A percentile compares a stretch with the other conserved stretches of the same genome.
Evolutionary conservation across 2,329 filamentous ascomycete genomes (phyloP).

Genomic region (Tolypocladium tropicale): DNA sequence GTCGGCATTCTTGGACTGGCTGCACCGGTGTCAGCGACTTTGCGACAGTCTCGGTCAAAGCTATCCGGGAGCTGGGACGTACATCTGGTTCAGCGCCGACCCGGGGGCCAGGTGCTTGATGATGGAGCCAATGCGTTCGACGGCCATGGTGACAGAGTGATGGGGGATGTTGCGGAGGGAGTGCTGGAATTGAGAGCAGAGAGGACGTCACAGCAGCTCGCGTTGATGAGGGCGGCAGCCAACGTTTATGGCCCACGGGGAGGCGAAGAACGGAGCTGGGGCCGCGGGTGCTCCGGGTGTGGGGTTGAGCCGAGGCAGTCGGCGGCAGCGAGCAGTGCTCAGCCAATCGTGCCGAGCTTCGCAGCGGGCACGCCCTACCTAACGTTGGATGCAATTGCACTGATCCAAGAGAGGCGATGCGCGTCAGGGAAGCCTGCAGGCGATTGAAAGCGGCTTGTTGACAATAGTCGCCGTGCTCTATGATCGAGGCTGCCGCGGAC

Average conservation of each 20-base stretch:
- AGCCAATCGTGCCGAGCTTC: slow-evolving; percentile 1
- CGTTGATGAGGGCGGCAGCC: background rate
- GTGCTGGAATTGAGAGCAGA: background rate
- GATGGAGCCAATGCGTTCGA: slow-evolving; percentile 78
- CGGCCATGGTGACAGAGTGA: slow-evolving; percentile 49
- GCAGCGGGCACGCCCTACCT: background rate
- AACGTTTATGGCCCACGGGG: slow-evolving; percentile 4
- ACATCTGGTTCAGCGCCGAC: slow-evolving; percentile 68
- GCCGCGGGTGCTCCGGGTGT: slow-evolving; percentile 8
- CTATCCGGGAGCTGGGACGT: slow-evolving; percentile 25
- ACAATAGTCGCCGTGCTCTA: background rate
- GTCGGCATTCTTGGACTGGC: slow-evolving; percentile 85
- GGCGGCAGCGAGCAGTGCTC: slow-evolving; percentile 3
- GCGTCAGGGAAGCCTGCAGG: background rate
- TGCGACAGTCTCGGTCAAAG: background rate
- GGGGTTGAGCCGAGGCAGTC: slow-evolving; percentile 20
- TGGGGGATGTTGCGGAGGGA: background rate
- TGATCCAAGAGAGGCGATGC: background rate
- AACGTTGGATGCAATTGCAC: background rate
- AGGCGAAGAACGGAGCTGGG: slow-evolving; percentile 10
- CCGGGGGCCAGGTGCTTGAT: slow-evolving; percentile 75
- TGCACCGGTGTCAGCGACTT: slow-evolving; percentile 23
- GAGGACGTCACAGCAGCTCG: background rate
- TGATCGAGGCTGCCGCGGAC: background rate
- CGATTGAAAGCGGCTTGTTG: background rate